A percentile compares a stretch with the other conserved stretches of the same genome.
These are phyloP conservation scores for Dryadomyces quercivorus DNA, from an alignment of 2,329 filamentous ascomycete species.

Conservation along the genomic window DNA sequence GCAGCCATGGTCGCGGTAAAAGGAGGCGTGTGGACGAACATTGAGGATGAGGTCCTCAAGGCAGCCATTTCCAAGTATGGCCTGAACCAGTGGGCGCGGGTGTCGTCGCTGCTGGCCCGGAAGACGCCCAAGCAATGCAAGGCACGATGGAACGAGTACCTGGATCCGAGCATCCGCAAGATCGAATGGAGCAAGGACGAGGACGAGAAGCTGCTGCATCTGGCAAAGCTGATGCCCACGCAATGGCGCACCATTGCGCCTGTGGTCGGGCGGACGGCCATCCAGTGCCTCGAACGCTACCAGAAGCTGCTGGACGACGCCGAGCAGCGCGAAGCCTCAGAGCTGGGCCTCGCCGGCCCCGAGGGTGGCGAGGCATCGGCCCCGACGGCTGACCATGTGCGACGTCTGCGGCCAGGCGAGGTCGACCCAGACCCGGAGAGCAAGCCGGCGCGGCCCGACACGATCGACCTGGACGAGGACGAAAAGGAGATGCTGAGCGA, in stretches of 20 bases:
- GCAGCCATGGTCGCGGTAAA: slow-evolving; percentile 59
- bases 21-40: slow-evolving; percentile 64
- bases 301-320: slow-evolving; percentile 94
- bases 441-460: slow-evolving; percentile 89
- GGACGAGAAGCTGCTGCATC: slow-evolving; percentile 90
- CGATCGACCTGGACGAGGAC: slow-evolving; percentile 95
- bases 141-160: slow-evolving; percentile 95
- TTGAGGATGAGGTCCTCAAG: slow-evolving; percentile 94
- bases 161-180: slow-evolving; percentile 95
- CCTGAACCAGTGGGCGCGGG: slow-evolving; percentile 95
- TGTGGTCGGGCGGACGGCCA: slow-evolving; percentile 90
- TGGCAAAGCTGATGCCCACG: slow-evolving; percentile 97
- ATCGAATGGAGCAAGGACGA: slow-evolving; percentile 99
- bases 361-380: slow-evolving; percentile 78
- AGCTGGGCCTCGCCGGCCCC: slow-evolving; percentile 72
- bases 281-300: slow-evolving; percentile 93
- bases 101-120: slow-evolving; percentile 89
- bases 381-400: slow-evolving; percentile 84
- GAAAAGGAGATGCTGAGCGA: slow-evolving; percentile 99
- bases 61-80: slow-evolving; percentile 91
- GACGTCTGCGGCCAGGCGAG: slow-evolving; percentile 79
- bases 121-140: slow-evolving; percentile 99
- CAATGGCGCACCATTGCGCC: slow-evolving; percentile 98
- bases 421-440: slow-evolving; percentile 95
- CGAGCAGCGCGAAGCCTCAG: slow-evolving; percentile 72